Evolutionary conservation across 257 asterid genomes (phyloP).

Genomic region (Leptodermis oblonga): DNA sequence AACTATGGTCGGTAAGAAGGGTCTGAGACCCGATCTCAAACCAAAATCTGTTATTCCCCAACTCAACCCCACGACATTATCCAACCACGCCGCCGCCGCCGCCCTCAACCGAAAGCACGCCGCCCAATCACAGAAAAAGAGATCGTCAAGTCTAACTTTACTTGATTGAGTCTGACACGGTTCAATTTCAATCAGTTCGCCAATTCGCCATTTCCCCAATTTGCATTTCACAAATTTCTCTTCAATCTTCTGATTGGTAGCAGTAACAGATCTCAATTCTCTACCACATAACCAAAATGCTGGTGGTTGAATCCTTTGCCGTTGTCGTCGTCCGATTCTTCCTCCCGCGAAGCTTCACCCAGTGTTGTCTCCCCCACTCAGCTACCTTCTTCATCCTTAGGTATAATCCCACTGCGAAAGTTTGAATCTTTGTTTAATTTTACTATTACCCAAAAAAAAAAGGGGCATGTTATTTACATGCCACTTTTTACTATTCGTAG

Average conservation of each 20-base stretch:
- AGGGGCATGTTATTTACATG: too few species aligned
- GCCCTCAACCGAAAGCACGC: constrained; percentile 19
- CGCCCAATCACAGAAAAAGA: constrained; percentile 20
- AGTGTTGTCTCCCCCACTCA: constrained; percentile 43
- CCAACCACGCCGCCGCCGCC: too few species aligned
- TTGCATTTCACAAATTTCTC: not conserved
- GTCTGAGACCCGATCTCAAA: too few species aligned
- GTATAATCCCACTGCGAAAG: constrained; percentile 24
- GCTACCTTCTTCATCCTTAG: constrained; percentile 40
- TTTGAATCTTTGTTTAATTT: not conserved
- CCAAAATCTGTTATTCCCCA: too few species aligned
- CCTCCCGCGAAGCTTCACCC: constrained; percentile 38
- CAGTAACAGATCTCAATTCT: constrained; percentile 1
- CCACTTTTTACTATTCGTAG: too few species aligned
- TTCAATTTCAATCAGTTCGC: not conserved
- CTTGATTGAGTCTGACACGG: too few species aligned
- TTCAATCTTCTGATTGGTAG: not conserved
- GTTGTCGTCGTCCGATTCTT: constrained; percentile 47
- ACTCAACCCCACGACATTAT: too few species aligned
- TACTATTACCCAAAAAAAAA: not conserved
- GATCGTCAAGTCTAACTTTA: not conserved
- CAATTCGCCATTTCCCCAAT: too few species aligned
- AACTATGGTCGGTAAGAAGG: too few species aligned
- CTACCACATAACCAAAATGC: constrained; percentile 34
- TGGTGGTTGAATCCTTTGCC: constrained; percentile 56